Percentiles rank a stretch among this genome's conserved stretches.
phyloP scores from a whole-genome alignment of 2,329 filamentous ascomycete species.

The Sporothrix luriei region DNA sequence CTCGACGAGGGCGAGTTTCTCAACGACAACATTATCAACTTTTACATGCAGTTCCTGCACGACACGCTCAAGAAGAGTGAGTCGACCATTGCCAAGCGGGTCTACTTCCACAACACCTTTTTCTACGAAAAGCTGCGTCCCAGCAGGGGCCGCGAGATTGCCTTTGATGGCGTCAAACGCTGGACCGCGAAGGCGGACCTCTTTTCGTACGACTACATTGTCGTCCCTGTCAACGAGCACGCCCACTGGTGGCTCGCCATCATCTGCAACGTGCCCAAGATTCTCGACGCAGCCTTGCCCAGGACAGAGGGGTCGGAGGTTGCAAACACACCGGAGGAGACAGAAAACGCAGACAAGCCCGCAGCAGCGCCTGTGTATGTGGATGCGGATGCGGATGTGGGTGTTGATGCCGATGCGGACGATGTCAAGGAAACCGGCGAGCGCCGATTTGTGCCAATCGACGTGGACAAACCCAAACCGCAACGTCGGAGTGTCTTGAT shows the following conservation, averaged over 20 bases:
- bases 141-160: constrained; percentile 61
- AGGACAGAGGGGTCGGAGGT: neutral
- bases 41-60: constrained; percentile 79
- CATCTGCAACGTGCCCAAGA: constrained; percentile 80
- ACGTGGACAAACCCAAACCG: constrained; percentile 14
- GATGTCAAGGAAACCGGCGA: neutral
- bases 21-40: constrained; percentile 90
- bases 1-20: constrained; percentile 83
- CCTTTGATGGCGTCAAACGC: constrained; percentile 79
- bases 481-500: neutral
- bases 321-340: neutral
- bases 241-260: constrained; percentile 94
- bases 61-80: constrained; percentile 57
- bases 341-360: neutral
- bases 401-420: neutral
- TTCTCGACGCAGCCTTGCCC: constrained; percentile 47
- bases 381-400: neutral
- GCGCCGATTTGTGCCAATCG: constrained; percentile 11
- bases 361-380: neutral
- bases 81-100: constrained; percentile 60
- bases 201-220: constrained; percentile 81
- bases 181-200: constrained; percentile 89
- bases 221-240: constrained; percentile 88
- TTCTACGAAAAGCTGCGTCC: constrained; percentile 81
- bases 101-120: constrained; percentile 91